phyloP scores from a whole-genome alignment of 257 asterid genomes.

The Handroanthus guayacan region DNA sequence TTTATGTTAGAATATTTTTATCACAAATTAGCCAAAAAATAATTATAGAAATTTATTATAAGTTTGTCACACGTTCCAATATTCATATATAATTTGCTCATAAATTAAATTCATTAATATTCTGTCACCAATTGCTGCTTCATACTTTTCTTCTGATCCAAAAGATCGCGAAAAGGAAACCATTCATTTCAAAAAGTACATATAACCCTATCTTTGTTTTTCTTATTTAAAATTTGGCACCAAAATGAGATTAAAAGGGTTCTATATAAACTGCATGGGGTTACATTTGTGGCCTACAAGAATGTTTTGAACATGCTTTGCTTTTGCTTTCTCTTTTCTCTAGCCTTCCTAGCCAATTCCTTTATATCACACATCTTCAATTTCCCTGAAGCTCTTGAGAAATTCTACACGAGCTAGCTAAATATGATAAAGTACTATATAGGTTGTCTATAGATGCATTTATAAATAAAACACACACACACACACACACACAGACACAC shows the following conservation, averaged over 20 bases:
- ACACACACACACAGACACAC: too few species aligned
- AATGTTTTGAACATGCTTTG: conserved; percentile 34
- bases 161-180: not conserved
- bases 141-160: too few species aligned
- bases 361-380: not conserved
- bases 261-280: conserved; percentile 36
- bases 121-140: too few species aligned
- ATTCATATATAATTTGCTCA: too few species aligned
- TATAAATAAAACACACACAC: too few species aligned
- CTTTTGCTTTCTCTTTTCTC: conserved; percentile 24
- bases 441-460: not conserved
- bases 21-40: too few species aligned
- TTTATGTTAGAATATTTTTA: too few species aligned
- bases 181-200: conserved; percentile 13
- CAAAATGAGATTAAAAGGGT: too few species aligned
- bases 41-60: too few species aligned
- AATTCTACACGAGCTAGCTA: not conserved
- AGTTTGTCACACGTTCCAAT: too few species aligned
- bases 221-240: too few species aligned
- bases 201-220: conserved; percentile 16
- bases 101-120: too few species aligned
- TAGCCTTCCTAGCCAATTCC: not conserved
- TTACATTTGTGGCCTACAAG: conserved; percentile 25
- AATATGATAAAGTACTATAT: not conserved
- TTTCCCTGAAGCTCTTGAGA: not conserved